Conservation (phyloP, 768 basidiomycete genomes). For the Lactarius indigo region DNA sequence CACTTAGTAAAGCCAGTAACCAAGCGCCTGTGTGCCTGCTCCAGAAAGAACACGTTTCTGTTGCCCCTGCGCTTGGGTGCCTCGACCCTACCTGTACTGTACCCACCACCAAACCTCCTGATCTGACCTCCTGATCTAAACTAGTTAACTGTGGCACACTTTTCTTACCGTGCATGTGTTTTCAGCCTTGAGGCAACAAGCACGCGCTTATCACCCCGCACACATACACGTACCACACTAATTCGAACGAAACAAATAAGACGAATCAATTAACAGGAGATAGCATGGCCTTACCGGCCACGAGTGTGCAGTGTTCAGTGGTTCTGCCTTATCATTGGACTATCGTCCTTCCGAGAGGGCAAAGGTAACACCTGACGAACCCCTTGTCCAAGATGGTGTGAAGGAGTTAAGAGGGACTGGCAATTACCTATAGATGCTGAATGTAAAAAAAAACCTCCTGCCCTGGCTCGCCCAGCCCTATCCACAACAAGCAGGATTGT, state of each 20-base stretch:
- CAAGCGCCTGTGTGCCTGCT: not conserved
- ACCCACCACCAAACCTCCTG: not conserved
- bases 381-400: not conserved
- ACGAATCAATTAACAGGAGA: not conserved
- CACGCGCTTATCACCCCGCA: conserved; percentile 2
- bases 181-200: not conserved
- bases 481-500: not conserved
- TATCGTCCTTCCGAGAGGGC: not conserved
- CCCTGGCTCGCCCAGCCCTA: not conserved
- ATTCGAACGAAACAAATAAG: not conserved
- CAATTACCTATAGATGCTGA: conserved; percentile 10
- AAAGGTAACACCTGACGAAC: not conserved
- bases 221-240: not conserved
- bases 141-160: not conserved
- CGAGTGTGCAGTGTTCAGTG: not conserved
- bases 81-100: not conserved
- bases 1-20: not conserved
- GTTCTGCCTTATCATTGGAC: not conserved
- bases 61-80: not conserved
- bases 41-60: conserved; percentile 1
- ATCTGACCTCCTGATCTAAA: conserved; percentile 4
- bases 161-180: not conserved
- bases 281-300: not conserved
- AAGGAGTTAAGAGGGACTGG: not conserved
- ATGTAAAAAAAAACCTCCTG: conserved; percentile 3